A percentile compares a stretch with the other conserved stretches of the same genome.
Evolutionary conservation across 2,329 filamentous ascomycete genomes (phyloP).

Genomic region (Fusarium albosuccineum): DNA sequence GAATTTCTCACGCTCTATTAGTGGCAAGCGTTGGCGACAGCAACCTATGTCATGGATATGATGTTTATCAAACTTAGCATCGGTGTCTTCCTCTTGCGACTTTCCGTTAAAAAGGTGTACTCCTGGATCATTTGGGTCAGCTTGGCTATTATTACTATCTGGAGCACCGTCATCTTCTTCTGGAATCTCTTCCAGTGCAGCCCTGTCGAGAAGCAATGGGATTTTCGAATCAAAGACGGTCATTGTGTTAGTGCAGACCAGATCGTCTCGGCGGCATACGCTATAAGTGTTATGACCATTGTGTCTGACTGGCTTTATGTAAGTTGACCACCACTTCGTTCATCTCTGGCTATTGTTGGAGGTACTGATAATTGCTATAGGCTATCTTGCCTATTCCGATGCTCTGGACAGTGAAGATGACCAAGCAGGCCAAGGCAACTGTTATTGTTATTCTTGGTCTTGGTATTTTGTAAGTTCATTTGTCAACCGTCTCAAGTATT

Average conservation of each 20-base stretch:
- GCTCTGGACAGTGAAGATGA: slow-evolving; percentile 68
- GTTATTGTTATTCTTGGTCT: slow-evolving; percentile 63
- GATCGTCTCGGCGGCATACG: slow-evolving; percentile 63
- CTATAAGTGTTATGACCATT: slow-evolving; percentile 65
- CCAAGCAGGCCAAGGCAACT: slow-evolving; percentile 63
- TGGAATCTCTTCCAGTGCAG: slow-evolving; percentile 67
- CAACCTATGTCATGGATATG: slow-evolving; percentile 66
- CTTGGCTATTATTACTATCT: slow-evolving; percentile 60
- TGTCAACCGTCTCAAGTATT: not conserved
- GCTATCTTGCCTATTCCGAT: slow-evolving; percentile 67
- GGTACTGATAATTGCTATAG: slow-evolving; percentile 40
- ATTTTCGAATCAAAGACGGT: slow-evolving; percentile 59
- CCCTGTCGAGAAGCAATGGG: slow-evolving; percentile 66
- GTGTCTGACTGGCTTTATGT: slow-evolving; percentile 68
- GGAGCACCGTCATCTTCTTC: slow-evolving; percentile 63
- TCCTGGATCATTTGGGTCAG: slow-evolving; percentile 62
- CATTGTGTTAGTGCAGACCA: slow-evolving; percentile 59
- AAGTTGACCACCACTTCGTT: slow-evolving; percentile 30
- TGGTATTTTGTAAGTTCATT: slow-evolving; percentile 61
- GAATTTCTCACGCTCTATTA: slow-evolving; percentile 41
- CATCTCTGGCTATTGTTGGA: not conserved
- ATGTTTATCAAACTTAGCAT: slow-evolving; percentile 70
- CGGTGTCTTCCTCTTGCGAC: slow-evolving; percentile 63
- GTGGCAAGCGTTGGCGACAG: slow-evolving; percentile 66
- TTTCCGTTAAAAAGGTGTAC: slow-evolving; percentile 61